These are phyloP conservation scores for Penicillium janthinellum DNA, from an alignment of 2,329 filamentous ascomycete genomes.

Conservation along the genomic window DNA sequence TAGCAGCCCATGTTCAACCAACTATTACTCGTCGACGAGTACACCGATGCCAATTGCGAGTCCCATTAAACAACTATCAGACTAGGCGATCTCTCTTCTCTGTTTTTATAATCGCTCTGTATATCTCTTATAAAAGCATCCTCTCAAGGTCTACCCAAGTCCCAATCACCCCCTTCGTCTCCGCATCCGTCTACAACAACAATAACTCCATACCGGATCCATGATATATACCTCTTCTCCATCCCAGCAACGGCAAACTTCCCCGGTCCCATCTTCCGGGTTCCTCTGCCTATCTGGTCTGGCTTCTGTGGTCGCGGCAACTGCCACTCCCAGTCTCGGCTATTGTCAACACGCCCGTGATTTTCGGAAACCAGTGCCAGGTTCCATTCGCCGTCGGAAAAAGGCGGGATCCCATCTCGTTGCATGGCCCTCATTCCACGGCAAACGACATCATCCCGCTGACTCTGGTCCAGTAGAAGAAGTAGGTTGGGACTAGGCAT, in stretches of 20 bases:
- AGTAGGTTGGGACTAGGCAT: too few species aligned
- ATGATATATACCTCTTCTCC: too few species aligned
- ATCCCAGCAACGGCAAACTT: neutral
- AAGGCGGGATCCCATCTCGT: conserved; percentile 30
- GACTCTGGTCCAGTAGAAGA: neutral
- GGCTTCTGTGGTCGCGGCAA: neutral
- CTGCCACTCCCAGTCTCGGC: conserved; percentile 8
- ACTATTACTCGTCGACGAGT: too few species aligned
- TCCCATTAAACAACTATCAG: too few species aligned
- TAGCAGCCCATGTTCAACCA: too few species aligned
- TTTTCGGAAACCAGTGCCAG: conserved; percentile 14
- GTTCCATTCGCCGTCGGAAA: conserved; percentile 33
- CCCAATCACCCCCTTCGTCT: neutral
- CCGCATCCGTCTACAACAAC: too few species aligned
- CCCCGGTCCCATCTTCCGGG: neutral
- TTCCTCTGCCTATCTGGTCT: neutral
- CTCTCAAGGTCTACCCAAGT: too few species aligned
- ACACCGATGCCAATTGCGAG: too few species aligned
- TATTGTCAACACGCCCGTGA: conserved; percentile 28
- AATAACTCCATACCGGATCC: too few species aligned
- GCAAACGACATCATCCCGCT: conserved; percentile 22
- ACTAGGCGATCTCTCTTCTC: too few species aligned
- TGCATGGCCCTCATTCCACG: conserved; percentile 4
- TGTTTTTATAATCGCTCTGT: too few species aligned
- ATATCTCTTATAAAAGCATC: too few species aligned